Base-by-base conservation (phyloP, 768 basidiomycete genomes). In the Boletales sp. region DNA sequence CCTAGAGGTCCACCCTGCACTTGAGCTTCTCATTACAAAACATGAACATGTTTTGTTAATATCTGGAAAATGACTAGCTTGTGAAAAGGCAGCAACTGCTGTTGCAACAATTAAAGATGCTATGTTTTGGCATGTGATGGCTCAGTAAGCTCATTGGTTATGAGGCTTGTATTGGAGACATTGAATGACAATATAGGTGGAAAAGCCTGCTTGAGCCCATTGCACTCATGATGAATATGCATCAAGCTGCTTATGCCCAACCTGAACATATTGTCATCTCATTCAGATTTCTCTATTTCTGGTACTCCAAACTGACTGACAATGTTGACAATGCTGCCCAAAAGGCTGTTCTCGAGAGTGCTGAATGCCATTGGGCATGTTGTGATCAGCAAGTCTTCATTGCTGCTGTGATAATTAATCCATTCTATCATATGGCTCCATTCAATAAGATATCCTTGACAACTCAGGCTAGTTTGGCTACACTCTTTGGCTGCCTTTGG, bases 371-470 rank as follows among this genome's bases (percentile, higher is more conserved):
- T 7, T 72, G 70, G 70, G 19, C 37, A 18, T 59, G 62, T 38
- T 31, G 53, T 37, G 67, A 71, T 46, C 65, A 70, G 48, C 65
- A 66, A 32, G 47, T 63, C 2, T 69, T 67, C 41, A 62, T 71
- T 46, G 57, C 61, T 8, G 57, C 66, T 7, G 51, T 67, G 8
- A 60, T 72, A 38, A 37, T 65, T 10, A 65, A 70, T 50, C 66
- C 63, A 3, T 51, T 64, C 30, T 60, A 57, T 46, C 11, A 17
- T 6, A 6, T 34, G 7, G 13, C 38, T 8, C 50, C 44, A 41
- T 50, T 87, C 5, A 15, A 4, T 2, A 41, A 41, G 14, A 41
- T 41, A 15, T 15, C 41, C 2, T n/a, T 41, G 25, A 41, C 41
- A 8, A 41, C 41, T 14, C 28, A 7, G 28, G 41, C 41, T 1